Percentiles rank a stretch among this genome's conserved stretches.
Evolutionary conservation across 140 eudicot genomes (phyloP).

Genomic region (Stevia rebaudiana): DNA sequence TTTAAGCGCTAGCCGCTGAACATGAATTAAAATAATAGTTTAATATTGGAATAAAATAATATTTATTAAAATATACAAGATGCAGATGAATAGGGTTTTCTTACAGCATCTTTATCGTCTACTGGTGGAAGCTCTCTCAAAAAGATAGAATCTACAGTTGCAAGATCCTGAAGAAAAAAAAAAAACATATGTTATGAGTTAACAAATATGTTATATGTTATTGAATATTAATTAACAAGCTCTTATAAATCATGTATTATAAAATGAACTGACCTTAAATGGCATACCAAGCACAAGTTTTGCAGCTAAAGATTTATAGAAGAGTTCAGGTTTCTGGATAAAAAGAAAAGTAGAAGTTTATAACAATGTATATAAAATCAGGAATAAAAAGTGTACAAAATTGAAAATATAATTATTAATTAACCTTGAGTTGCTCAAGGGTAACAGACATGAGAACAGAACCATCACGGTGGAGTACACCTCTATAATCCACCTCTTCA

Average conservation of each 20-base stretch:
- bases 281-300: slow-evolving; percentile 97
- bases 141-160: slow-evolving; percentile 91
- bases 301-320: slow-evolving; percentile 81
- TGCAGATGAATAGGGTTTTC: too few relatives aligned
- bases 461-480: slow-evolving; percentile 95
- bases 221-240: neutral
- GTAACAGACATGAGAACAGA: slow-evolving; percentile 95
- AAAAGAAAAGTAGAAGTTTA: neutral
- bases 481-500: slow-evolving; percentile 91
- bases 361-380: neutral
- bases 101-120: slow-evolving; percentile 82
- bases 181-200: slow-evolving; percentile 2
- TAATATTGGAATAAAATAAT: neutral
- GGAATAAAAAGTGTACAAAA: neutral
- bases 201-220: neutral
- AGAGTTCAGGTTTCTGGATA: slow-evolving; percentile 73
- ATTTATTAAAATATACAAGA: neutral
- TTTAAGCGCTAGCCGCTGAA: slow-evolving; percentile 79
- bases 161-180: slow-evolving; percentile 63
- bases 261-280: slow-evolving; percentile 54
- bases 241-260: neutral
- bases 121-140: slow-evolving; percentile 81
- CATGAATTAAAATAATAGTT: slow-evolving; percentile 11
- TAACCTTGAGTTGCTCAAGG: slow-evolving; percentile 79
- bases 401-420: neutral